Conservation (phyloP, 164 flowering plant species). For the Umbellularia californica region DNA sequence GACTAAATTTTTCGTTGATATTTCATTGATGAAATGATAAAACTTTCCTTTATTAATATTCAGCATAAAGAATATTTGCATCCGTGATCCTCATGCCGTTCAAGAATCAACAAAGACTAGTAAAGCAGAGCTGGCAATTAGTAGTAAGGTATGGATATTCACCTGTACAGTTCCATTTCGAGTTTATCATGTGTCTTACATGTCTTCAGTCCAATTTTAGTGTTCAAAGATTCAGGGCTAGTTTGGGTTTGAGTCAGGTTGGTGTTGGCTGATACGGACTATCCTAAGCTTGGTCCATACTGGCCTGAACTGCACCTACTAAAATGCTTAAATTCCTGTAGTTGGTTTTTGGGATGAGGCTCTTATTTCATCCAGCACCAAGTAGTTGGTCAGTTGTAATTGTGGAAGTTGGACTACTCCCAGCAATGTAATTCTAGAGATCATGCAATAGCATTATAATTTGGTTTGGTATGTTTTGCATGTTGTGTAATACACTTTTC, state of each 20-base stretch:
- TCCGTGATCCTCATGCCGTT: conserved; percentile 54
- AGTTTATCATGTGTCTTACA: background rate
- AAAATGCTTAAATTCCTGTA: too few relatives aligned
- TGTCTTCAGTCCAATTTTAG: too few relatives aligned
- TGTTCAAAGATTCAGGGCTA: too few relatives aligned
- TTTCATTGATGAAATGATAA: background rate
- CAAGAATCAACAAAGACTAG: conserved; percentile 37
- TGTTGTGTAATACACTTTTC: background rate
- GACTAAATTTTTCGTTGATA: background rate
- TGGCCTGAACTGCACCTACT: too few relatives aligned
- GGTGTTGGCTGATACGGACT: too few relatives aligned
- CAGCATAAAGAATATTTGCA: conserved; percentile 54
- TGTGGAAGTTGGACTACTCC: background rate
- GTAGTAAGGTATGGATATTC: conserved; percentile 53
- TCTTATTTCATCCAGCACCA: too few relatives aligned
- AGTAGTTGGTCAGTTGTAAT: background rate
- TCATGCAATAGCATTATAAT: too few relatives aligned
- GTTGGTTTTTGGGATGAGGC: too few relatives aligned
- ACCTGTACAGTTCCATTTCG: background rate
- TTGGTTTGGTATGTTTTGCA: background rate
- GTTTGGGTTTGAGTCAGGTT: too few relatives aligned
- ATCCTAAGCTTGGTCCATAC: too few relatives aligned
- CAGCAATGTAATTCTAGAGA: background rate
- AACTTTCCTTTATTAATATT: conserved; percentile 5
- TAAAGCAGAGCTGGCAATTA: conserved; percentile 43